phyloP scores from a whole-genome alignment of 257 asterid species.

The Leonotis leonurus region DNA sequence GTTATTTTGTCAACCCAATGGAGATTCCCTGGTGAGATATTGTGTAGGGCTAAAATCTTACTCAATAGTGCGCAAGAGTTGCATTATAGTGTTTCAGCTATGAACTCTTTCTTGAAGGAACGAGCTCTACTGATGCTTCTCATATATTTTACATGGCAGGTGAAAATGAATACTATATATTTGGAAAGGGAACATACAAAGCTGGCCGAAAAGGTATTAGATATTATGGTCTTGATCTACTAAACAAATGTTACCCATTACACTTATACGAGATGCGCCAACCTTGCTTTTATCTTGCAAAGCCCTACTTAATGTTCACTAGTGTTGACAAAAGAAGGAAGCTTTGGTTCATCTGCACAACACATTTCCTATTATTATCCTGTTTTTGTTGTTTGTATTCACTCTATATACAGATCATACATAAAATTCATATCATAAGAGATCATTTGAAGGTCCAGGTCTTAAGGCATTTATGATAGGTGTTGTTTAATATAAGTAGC shows the following conservation, averaged over 20 bases:
- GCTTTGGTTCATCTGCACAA: neutral
- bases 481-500: too few relatives aligned
- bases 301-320: neutral
- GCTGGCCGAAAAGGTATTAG: conserved; percentile 83
- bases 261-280: neutral
- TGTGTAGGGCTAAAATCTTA: too few relatives aligned
- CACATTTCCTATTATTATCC: neutral
- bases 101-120: neutral
- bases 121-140: conserved; percentile 15
- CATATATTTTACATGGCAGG: conserved; percentile 37
- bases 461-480: too few relatives aligned
- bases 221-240: neutral
- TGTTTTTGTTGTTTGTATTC: neutral
- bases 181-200: conserved; percentile 72
- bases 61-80: too few relatives aligned
- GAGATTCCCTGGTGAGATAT: too few relatives aligned
- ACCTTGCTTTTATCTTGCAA: neutral
- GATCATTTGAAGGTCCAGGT: too few relatives aligned
- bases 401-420: neutral
- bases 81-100: too few relatives aligned
- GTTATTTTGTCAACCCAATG: too few relatives aligned
- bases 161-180: conserved; percentile 70
- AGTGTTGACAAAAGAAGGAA: neutral
- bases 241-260: neutral
- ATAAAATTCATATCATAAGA: too few relatives aligned